Conservation (phyloP, 73 alveolate species). For the Paramecium caudatum region DNA sequence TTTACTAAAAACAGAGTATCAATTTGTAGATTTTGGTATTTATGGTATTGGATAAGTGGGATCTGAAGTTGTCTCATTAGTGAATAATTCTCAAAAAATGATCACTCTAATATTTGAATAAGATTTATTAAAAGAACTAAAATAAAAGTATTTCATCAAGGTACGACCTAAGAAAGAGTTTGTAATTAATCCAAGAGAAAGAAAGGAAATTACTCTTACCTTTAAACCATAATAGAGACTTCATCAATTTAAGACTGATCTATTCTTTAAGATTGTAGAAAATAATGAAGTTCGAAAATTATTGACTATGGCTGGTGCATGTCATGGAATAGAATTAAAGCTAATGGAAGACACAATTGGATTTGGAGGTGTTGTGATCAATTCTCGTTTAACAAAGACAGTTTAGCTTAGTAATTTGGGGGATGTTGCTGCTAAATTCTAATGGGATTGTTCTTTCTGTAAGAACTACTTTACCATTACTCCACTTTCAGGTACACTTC, state of each 20-base stretch:
- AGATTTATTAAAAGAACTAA: constrained; percentile 77
- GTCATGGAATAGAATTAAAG: constrained; percentile 98
- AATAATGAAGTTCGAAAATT: constrained; percentile 95
- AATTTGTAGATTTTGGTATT: constrained; percentile 95
- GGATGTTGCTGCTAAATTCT: constrained; percentile 96
- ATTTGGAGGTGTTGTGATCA: constrained; percentile 97
- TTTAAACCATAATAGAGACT: constrained; percentile 97
- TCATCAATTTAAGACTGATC: constrained; percentile 94
- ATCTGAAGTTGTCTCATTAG: constrained; percentile 84
- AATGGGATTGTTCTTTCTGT: constrained; percentile 95
- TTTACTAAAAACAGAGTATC: constrained; percentile 95
- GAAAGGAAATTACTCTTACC: constrained; percentile 93
- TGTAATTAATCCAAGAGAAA: constrained; percentile 93
- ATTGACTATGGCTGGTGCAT: constrained; percentile 95
- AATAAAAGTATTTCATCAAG: constrained; percentile 81
- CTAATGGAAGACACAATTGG: constrained; percentile 98
- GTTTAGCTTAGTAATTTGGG: constrained; percentile 96
- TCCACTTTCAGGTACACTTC: constrained; percentile 96
- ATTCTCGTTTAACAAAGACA: constrained; percentile 91
- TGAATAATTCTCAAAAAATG: constrained; percentile 85
- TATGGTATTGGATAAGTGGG: constrained; percentile 93
- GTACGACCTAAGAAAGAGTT: constrained; percentile 87
- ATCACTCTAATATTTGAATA: constrained; percentile 82
- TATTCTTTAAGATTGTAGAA: constrained; percentile 89
- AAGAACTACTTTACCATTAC: constrained; percentile 95